phyloP scores from a whole-genome alignment of 2,329 filamentous ascomycete genomes.

The Exophiala bonariae region DNA sequence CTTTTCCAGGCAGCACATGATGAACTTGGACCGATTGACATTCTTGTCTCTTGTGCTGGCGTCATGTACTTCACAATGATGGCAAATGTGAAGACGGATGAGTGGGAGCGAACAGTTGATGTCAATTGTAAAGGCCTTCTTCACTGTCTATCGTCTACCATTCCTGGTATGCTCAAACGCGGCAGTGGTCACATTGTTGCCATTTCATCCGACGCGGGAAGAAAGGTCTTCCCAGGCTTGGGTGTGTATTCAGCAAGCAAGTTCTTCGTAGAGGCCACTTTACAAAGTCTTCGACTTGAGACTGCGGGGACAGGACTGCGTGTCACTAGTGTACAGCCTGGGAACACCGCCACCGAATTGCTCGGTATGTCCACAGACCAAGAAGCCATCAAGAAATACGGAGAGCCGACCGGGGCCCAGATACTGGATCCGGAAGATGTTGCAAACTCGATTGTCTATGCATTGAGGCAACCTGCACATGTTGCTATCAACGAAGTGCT shows the following conservation, averaged over 20 bases:
- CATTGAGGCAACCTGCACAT: constrained; percentile 70
- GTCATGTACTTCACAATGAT: constrained; percentile 92
- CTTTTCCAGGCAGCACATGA: constrained; percentile 61
- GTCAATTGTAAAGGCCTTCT: constrained; percentile 84
- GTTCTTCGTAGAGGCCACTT: constrained; percentile 80
- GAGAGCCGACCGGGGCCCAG: constrained; percentile 72
- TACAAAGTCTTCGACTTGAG: constrained; percentile 74
- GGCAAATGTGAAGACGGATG: constrained; percentile 70
- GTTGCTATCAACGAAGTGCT: constrained; percentile 79
- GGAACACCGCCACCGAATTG: constrained; percentile 73
- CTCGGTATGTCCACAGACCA: constrained; percentile 72
- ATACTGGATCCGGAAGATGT: constrained; percentile 74
- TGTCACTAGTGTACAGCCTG: constrained; percentile 74
- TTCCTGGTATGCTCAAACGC: constrained; percentile 71
- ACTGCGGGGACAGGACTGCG: constrained; percentile 71
- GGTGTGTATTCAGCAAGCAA: constrained; percentile 82
- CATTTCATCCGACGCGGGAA: constrained; percentile 78
- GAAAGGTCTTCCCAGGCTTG: constrained; percentile 78
- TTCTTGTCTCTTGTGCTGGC: constrained; percentile 76
- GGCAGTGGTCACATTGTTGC: constrained; percentile 73
- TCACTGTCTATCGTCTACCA: constrained; percentile 67
- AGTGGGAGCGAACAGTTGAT: constrained; percentile 81
- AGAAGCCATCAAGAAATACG: constrained; percentile 77
- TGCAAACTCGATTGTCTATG: constrained; percentile 71
- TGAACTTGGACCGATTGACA: constrained; percentile 71